Base-by-base conservation (phyloP, 1,139 yeast genomes). In the Debaryomyces udenii region DNA sequence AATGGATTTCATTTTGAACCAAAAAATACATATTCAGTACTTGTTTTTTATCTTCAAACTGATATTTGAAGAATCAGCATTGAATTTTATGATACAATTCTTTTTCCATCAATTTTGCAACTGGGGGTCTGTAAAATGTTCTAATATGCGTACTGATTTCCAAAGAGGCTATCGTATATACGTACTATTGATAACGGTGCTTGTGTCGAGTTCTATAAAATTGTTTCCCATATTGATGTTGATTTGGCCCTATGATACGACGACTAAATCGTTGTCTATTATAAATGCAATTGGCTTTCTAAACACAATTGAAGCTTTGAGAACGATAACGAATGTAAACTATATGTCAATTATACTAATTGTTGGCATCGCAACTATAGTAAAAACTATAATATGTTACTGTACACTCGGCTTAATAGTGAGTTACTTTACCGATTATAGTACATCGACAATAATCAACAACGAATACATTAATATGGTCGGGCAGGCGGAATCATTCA, bases 171-270 rank as follows among this genome's bases (percentile, higher is more conserved):
- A 68, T 49, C 49, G 52, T 22, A 47, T 53, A 2, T 56, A 64
- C 6, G 76, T 78, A 2, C 61, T 91, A 20, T 72, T 90, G 1
- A 75, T 83, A 3, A 85, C 96, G 0, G 74, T 89, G 1, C 59
- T 90, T 34, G 76, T 89, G 3, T 82, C 97, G 0, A 81, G 88
- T 33, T 80, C 89, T 1, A 82, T 93, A 30, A 87, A 85, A 55
- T 70, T 93, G 17, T 84, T 91, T 47, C 99, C 99, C 0, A 86
- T 94, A n/a, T 69, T 93, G 27, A 91, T 91, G 91, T 71, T 93
- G 28, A 91, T 94, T 27, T 93, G 99, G 99, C 93, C 96, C 1
- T 93, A 93, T 56, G 97, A 93, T 55, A 60, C 59, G 28, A 77
- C 87, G 6, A 74, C 86, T 0, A 71, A 84, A 6, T 85, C 88